Base-by-base conservation (phyloP, 1,284 basidiomycete species). In the Cryptococcus wingfieldii region DNA sequence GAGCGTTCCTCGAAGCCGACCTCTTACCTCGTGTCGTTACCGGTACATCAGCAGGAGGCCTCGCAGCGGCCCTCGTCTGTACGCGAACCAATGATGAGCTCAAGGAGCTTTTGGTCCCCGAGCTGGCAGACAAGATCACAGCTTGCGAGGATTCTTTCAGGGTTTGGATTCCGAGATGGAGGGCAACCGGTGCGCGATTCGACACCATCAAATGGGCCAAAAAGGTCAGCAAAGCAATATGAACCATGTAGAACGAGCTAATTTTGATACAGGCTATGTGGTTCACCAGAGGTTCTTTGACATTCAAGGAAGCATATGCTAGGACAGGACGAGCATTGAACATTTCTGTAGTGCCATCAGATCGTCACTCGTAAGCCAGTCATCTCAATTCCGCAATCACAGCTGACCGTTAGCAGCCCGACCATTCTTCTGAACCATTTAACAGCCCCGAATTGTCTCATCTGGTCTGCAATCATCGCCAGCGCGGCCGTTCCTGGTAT, bases 371-470 rank as follows among this genome's bases (percentile, higher is more conserved):
- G 86, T 90, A 67, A 76, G 86, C 79, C 7, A 19, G 5, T 28
- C 39, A 7, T 31, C 37, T 51, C 13, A 23, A 47, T 14, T 23
- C 2, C 27, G 18, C 13, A 37, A 7, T 34, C n/a, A 12, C 3
- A 50, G 55, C 50, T 41, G 9, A 57, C 45, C 9, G 3, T 27
- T 2, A 51, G 50, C 53, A 90, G 89, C 13, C 95, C 95, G 2
- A 97, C 93, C 2, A 97, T 96, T 75, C 79, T 98, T 8, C 80
- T 98, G 39, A 98, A 98, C 76, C 92, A 98, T 71, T 83, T 98
- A 55, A 98, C 94, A 12, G 90, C 93, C 9, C 95, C 95, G 0
- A 89, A 98, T 75, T 84, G 83, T 64, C 75, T 84, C 53, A 83
- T 84, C 58, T 83, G 81, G 81, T 79, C 77, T 14, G 79, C 80